Conservation (phyloP, 768 basidiomycete species). For the Podaxis carcinomalis region DNA sequence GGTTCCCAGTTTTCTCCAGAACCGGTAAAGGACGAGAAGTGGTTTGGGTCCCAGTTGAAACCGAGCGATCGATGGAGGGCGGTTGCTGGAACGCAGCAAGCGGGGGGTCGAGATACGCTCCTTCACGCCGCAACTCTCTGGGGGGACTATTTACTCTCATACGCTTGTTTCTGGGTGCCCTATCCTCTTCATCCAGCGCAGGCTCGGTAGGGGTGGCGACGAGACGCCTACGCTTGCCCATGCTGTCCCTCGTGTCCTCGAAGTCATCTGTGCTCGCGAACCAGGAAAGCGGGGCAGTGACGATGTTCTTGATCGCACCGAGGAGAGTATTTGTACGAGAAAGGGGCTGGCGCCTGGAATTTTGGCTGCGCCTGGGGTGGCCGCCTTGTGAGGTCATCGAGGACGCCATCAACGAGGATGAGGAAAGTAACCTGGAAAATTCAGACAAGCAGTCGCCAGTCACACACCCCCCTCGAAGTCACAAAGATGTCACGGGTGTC, state of each 20-base stretch:
- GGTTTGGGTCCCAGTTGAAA: constrained; percentile 20
- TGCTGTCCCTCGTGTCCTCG: constrained; percentile 41
- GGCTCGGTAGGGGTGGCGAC: constrained; percentile 26
- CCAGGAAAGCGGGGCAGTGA: constrained; percentile 62
- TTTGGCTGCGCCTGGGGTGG: constrained; percentile 22
- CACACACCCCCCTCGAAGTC: background rate
- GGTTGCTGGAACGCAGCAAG: constrained; percentile 35
- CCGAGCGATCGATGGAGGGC: constrained; percentile 21
- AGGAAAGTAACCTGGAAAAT: constrained; percentile 22
- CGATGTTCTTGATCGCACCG: constrained; percentile 60
- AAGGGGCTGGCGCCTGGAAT: constrained; percentile 30
- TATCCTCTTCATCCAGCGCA: constrained; percentile 29
- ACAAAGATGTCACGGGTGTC: background rate
- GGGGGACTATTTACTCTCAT: constrained; percentile 50
- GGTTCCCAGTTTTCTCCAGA: constrained; percentile 21
- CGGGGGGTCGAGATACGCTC: constrained; percentile 54
- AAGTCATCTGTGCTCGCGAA: constrained; percentile 45
- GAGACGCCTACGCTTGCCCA: constrained; percentile 53
- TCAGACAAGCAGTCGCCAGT: background rate
- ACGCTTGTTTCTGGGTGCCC: constrained; percentile 41
- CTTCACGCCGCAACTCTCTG: constrained; percentile 20
- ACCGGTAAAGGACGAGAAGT: constrained; percentile 19
- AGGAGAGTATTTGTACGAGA: constrained; percentile 56
- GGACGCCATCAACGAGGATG: constrained; percentile 32
- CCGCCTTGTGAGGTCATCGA: constrained; percentile 28